Base-by-base conservation (phyloP, 2,329 filamentous ascomycete species). In the Neonectria hederae region DNA sequence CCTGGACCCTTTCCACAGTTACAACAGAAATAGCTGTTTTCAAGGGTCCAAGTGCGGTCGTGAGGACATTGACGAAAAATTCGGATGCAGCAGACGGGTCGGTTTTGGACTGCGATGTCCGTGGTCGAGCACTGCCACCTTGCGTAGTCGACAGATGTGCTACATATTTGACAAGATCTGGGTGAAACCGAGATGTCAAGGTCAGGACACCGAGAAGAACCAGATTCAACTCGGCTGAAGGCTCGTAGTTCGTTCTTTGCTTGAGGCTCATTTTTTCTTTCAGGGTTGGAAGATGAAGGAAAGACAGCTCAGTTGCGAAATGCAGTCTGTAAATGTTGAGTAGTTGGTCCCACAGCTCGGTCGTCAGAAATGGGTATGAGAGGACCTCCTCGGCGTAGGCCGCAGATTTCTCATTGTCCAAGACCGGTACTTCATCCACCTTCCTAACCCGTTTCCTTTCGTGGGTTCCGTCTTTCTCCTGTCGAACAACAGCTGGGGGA, bases 271-370 rank as follows among this genome's bases (percentile, higher is more conserved):
- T 79, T 60, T 81, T 82, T 64, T 84, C 82, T 69, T 84, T 85
- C 68, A 92, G 87, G 0, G 86, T 90, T 2, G 87, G 85, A 5
- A 89, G 81, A 73, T 93, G 90, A 8, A 93, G 76, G 72, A 93
- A 93, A 0, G 90, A 88, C 42, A 93, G 83, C 73, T 93, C 90
- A 1, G 90, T 89, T 0, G 89, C 88, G 74, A 90, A 93, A 74
- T 93, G 90, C 45, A 89, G 82, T 70, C 90, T 88, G 76, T 90
- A 93, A 28, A 92, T 87, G 69, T 87, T 87, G 70, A 91, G 90
- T 40, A 93, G 79, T 71, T 92, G 87, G 43, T 85, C 85, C 90
- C 90, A 93, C 5, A 92, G 77, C 54, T 87, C 82, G 32, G 86
- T 82, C 1, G 88, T 92, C 26, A 93, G 80, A 55, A 90, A 83